These are phyloP conservation scores for Spergularia bocconei DNA, from an alignment of 148 eudicot genomes.

Conservation along the genomic window DNA sequence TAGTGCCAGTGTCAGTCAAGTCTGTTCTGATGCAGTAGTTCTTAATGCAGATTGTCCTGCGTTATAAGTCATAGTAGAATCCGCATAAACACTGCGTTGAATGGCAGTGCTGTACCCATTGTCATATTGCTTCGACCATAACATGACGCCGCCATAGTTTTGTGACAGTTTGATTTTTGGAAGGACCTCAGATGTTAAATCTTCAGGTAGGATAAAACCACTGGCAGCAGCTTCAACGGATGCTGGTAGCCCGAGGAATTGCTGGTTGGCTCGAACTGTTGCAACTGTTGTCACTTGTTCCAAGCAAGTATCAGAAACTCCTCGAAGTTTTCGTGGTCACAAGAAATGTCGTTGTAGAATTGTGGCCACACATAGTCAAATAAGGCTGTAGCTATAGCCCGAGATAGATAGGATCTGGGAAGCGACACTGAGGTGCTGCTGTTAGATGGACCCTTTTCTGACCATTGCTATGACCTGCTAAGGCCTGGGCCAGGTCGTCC, in stretches of 20 bases:
- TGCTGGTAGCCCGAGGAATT: constrained; percentile 34
- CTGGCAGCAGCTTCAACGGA: constrained; percentile 7
- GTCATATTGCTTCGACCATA: constrained; percentile 12
- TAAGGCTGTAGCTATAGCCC: constrained; percentile 23
- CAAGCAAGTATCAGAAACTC: constrained; percentile 13
- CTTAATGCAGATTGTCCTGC: too few species aligned
- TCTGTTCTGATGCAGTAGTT: too few species aligned
- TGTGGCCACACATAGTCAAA: constrained; percentile 36
- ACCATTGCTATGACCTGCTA: too few species aligned
- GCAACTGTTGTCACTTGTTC: constrained; percentile 19
- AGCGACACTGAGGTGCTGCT: constrained; percentile 34
- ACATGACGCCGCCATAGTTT: constrained; percentile 34
- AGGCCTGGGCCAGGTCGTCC: not conserved
- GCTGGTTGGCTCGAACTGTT: constrained; percentile 12
- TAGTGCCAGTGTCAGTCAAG: too few species aligned
- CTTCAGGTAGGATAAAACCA: constrained; percentile 16
- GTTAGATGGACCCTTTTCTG: constrained; percentile 24
- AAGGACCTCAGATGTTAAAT: constrained; percentile 4
- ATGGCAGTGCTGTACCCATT: constrained; percentile 15
- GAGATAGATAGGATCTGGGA: constrained; percentile 22
- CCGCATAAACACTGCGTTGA: constrained; percentile 13
- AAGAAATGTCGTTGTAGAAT: constrained; percentile 30
- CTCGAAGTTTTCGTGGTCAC: constrained; percentile 3
- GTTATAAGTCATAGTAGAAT: too few species aligned
- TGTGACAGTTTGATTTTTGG: constrained; percentile 14